These are phyloP conservation scores for Stromatinia cepivora DNA, from an alignment of 2,329 filamentous ascomycete species.

Conservation along the genomic window DNA sequence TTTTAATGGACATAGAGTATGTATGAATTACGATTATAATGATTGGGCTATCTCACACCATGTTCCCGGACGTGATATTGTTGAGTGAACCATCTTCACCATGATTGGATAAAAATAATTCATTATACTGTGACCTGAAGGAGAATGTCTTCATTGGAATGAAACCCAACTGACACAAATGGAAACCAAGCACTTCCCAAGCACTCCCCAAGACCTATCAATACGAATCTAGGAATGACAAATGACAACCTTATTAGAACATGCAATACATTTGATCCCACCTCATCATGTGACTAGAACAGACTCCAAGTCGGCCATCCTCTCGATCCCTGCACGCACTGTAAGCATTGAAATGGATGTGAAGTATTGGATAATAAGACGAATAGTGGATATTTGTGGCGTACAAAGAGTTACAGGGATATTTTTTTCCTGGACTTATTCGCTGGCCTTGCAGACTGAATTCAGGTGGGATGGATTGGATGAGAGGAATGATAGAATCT, in stretches of 20 bases:
- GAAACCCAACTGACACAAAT: neutral
- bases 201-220: neutral
- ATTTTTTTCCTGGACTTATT: constrained; percentile 16
- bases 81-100: neutral
- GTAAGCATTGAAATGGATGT: neutral
- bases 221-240: neutral
- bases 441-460: constrained; percentile 20
- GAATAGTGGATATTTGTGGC: constrained; percentile 5
- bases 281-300: constrained; percentile 8
- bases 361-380: constrained; percentile 7
- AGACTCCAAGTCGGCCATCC: neutral
- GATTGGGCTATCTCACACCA: neutral
- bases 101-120: neutral
- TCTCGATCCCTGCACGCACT: neutral
- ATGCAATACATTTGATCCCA: neutral
- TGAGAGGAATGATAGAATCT: neutral
- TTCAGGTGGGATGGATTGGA: constrained; percentile 6
- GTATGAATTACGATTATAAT: constrained; percentile 19
- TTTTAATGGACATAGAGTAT: constrained; percentile 21
- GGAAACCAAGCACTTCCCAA: neutral
- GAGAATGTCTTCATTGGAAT: neutral
- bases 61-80: neutral
- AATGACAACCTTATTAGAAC: neutral
- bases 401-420: neutral
- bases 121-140: neutral